Evolutionary conservation across 345 rosid genomes (phyloP).

Genomic region (Pistacia vera): DNA sequence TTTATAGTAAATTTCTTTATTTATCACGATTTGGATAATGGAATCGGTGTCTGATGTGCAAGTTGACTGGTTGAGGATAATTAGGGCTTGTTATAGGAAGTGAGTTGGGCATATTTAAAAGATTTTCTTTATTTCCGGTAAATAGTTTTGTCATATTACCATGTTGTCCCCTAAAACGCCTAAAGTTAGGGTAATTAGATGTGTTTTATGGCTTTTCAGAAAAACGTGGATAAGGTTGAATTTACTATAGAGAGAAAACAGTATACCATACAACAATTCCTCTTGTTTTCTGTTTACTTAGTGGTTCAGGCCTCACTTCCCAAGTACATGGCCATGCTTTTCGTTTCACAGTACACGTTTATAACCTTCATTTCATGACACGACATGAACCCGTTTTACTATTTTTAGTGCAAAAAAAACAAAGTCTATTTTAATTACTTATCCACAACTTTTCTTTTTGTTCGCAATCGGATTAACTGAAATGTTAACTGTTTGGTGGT

Average conservation of each 20-base stretch:
- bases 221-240: background rate
- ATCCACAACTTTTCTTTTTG: too few relatives aligned
- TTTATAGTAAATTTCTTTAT: background rate
- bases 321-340: background rate
- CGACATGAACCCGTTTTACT: background rate
- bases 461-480: too few relatives aligned
- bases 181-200: background rate
- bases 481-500: too few relatives aligned
- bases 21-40: background rate
- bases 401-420: background rate
- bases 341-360: background rate
- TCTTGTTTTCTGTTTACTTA: background rate
- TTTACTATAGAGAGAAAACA: background rate
- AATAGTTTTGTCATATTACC: background rate
- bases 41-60: background rate
- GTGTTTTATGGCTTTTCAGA: background rate
- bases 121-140: background rate
- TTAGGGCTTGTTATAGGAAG: background rate
- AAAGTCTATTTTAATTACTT: too few relatives aligned
- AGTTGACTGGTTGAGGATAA: conserved; percentile 14
- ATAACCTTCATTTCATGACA: background rate
- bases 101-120: background rate
- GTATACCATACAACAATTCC: background rate
- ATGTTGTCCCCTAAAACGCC: background rate
- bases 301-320: background rate